Base-by-base conservation (phyloP, 1,284 basidiomycete genomes). In the Chalciporus sp. region DNA sequence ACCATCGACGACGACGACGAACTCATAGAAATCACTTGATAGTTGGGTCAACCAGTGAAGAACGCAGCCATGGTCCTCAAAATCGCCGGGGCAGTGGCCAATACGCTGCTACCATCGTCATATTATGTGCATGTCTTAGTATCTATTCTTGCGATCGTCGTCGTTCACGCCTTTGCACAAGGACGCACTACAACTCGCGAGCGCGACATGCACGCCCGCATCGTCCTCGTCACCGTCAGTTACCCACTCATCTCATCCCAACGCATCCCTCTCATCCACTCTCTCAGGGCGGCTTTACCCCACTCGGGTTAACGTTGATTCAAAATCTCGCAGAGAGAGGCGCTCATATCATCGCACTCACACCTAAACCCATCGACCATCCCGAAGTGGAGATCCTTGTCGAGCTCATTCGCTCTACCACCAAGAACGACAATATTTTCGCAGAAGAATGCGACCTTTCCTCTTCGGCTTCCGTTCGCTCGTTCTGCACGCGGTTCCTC, bases 301-400 rank as follows among this genome's bases (percentile, higher is more conserved):
- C 89, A 2, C 67, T 85, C 19, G 90, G 88, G 3, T 67, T 91
- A 4, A 86, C 84, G 0, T 62, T 90, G 0, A 68, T 90, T 7
- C 81, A 88, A 56, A 71, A 72, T 2, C 71, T 92, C 4, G 88
- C 90, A 1, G 71, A 79, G 53, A 79, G 87, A 45, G 90, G 90
- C 16, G 88, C 89, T 17, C 86, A 88, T 58, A 72, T 92, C 57
- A 88, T 92, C 41, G 85, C 85, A 1, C 78, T 92, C 10, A 80
- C 86, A 0, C 72, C 80, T 0, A 75, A 82, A 42, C 81, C 84
- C 0, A 72, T 87, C 33, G 76, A 83, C 31, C 76, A 82, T 2
- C 74, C 82, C 6, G 65, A 77, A 31, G 75, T 83, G 1, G 72
- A 81, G n/a, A 76, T 85, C 40, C 72, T 91, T 41, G 70, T 91